Base-by-base conservation (phyloP, 805 yeast species). In the Helenozyma baotianmanensis region DNA sequence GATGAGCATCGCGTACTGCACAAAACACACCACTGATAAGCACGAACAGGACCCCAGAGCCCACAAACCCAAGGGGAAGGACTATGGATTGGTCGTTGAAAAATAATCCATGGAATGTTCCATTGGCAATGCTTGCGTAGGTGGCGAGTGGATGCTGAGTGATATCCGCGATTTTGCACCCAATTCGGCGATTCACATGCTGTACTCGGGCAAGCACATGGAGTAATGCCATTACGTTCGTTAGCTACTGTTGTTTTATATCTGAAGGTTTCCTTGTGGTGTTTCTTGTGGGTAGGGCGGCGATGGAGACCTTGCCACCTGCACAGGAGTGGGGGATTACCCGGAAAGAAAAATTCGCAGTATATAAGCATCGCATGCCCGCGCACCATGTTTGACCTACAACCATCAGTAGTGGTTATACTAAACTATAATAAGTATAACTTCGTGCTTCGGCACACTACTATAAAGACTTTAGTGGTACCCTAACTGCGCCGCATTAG, bases 321-420 rank as follows among this genome's bases (percentile, higher is more conserved):
- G 47, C 34, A 42, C 21, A 34, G n/a, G n/a, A 3, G 4, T 2
- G 2, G 7, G 4, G 10, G 23, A 38, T 44, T 44, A 44, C 48
- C 48, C 48, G 48, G 28, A 34, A 16, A 6, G 4, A n/a, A n/a
- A 6, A 21, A 6, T 9, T 6, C 9, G 14, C 25, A 27, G 32
- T 44, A 44, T 44, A 44, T 33, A 34, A 18, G 15, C 30, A 28
- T 36, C 36, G 40, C 38, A 36, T 30, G 18, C 23, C 39, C 42
- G 40, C 23, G 33, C 33, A 17, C 46, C 47, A 14, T 9, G 13
- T 42, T 36, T 13, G n/a, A 21, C 18, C 23, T 16, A 32, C 37
- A 43, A 72, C 68, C 84, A 78, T 78, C 82, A 76, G 85, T 78
- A 78, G 85, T 76, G 84, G 84, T 77, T 78, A 77, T 78, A 76